Evolutionary conservation across 257 asterid genomes (phyloP).

Genomic region (Echium plantagineum): DNA sequence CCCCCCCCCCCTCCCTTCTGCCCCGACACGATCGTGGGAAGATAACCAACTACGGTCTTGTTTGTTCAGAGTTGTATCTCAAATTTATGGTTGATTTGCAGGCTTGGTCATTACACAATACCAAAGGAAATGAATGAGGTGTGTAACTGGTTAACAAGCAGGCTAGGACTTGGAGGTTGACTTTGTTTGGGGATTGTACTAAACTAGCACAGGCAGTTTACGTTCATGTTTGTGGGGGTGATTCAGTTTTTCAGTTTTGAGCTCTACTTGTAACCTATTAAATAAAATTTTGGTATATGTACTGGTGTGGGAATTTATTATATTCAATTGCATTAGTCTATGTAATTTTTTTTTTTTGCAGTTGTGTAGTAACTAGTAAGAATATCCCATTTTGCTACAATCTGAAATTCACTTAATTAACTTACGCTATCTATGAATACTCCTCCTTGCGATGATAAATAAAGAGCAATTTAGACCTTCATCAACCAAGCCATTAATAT

Average conservation of each 20-base stretch:
- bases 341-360: not conserved
- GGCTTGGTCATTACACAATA: slow-evolving; percentile 9
- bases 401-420: not conserved
- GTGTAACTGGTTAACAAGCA: slow-evolving; percentile 4
- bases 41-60: not conserved
- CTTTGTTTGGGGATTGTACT: not conserved
- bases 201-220: not conserved
- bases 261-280: not conserved
- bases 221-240: not conserved
- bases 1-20: too few relatives aligned
- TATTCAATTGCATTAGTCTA: not conserved
- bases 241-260: not conserved
- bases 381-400: not conserved
- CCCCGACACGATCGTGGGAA: not conserved
- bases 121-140: slow-evolving; percentile 9
- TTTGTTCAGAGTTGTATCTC: not conserved
- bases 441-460: too few relatives aligned
- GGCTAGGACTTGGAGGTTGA: slow-evolving; percentile 6
- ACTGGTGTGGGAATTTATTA: not conserved
- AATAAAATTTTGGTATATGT: not conserved
- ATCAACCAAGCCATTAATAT: too few relatives aligned
- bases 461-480: too few relatives aligned
- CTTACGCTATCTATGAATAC: too few relatives aligned
- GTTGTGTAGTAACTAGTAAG: too few relatives aligned
- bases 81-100: not conserved